These are phyloP conservation scores for Leucosporidium creatinivorum DNA, from an alignment of 768 basidiomycete species.

Conservation along the genomic window DNA sequence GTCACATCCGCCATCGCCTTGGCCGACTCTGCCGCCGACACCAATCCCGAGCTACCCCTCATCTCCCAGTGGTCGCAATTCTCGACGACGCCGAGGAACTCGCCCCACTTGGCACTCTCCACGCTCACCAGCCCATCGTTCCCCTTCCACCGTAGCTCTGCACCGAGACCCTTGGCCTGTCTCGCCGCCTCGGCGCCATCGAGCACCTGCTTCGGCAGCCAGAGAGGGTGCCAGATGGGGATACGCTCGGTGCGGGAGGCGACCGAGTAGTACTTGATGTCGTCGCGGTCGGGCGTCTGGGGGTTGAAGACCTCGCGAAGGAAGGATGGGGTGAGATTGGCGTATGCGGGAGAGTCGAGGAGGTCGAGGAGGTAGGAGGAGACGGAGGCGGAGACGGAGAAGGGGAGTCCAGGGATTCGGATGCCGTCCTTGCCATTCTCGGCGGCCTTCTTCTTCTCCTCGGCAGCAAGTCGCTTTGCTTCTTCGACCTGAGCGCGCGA, in stretches of 20 bases:
- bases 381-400: slow-evolving; percentile 69
- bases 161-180: slow-evolving; percentile 38
- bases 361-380: slow-evolving; percentile 78
- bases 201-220: slow-evolving; percentile 89
- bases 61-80: slow-evolving; percentile 96
- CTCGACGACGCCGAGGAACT: slow-evolving; percentile 82
- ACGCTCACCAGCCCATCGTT: slow-evolving; percentile 90
- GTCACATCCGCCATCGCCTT: slow-evolving; percentile 19
- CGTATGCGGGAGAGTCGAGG: slow-evolving; percentile 93
- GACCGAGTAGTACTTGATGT: slow-evolving; percentile 85
- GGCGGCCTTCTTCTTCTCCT: slow-evolving; percentile 3
- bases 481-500: slow-evolving; percentile 35
- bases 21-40: slow-evolving; percentile 31
- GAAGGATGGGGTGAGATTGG: slow-evolving; percentile 79
- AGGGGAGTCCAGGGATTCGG: slow-evolving; percentile 45
- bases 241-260: slow-evolving; percentile 54
- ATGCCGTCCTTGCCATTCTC: slow-evolving; percentile 24
- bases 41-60: slow-evolving; percentile 68
- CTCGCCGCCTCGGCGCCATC: slow-evolving; percentile 71
- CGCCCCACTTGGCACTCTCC: slow-evolving; percentile 82
- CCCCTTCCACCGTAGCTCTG: slow-evolving; percentile 52
- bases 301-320: slow-evolving; percentile 74
- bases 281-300: slow-evolving; percentile 63
- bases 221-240: slow-evolving; percentile 82
- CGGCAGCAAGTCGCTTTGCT: slow-evolving; percentile 25